Conservation (phyloP, 2,329 filamentous ascomycete genomes). For the Colletotrichum limetticola region DNA sequence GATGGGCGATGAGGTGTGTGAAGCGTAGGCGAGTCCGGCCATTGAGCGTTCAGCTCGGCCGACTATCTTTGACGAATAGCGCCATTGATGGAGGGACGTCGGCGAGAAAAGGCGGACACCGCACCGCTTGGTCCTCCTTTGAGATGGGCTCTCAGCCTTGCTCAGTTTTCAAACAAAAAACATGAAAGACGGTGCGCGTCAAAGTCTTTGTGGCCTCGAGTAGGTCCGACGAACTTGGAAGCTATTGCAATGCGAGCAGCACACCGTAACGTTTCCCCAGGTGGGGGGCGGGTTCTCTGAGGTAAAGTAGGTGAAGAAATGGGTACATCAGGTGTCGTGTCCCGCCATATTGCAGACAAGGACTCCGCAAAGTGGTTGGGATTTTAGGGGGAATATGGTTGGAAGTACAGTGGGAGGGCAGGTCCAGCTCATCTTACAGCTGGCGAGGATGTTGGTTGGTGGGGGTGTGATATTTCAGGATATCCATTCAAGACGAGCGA, state of each 20-base stretch:
- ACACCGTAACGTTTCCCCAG: background rate
- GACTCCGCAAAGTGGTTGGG: background rate
- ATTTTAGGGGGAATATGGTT: background rate
- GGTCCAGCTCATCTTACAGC: slow-evolving; percentile 29
- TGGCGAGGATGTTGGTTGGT: slow-evolving; percentile 26
- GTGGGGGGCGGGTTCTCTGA: background rate
- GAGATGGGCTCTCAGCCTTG: background rate
- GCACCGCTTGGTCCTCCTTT: slow-evolving; percentile 3
- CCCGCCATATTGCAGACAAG: background rate
- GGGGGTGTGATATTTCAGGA: slow-evolving; percentile 31
- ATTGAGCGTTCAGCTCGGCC: slow-evolving; percentile 15
- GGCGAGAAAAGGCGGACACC: slow-evolving; percentile 14
- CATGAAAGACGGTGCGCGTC: slow-evolving; percentile 1
- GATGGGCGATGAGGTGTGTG: background rate
- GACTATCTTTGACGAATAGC: slow-evolving; percentile 1
- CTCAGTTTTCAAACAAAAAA: background rate
- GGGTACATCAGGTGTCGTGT: slow-evolving; percentile 4
- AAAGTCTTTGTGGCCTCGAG: background rate
- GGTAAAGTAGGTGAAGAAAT: slow-evolving; percentile 9
- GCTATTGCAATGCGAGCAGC: background rate
- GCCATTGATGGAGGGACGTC: slow-evolving; percentile 1
- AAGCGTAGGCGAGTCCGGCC: slow-evolving; percentile 11
- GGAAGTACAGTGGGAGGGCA: slow-evolving; percentile 1
- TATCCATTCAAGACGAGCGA: slow-evolving; percentile 21
- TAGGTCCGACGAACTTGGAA: background rate